These are phyloP conservation scores for Colletotrichum sp. DNA, from an alignment of 2,329 filamentous ascomycete species.

Conservation along the genomic window DNA sequence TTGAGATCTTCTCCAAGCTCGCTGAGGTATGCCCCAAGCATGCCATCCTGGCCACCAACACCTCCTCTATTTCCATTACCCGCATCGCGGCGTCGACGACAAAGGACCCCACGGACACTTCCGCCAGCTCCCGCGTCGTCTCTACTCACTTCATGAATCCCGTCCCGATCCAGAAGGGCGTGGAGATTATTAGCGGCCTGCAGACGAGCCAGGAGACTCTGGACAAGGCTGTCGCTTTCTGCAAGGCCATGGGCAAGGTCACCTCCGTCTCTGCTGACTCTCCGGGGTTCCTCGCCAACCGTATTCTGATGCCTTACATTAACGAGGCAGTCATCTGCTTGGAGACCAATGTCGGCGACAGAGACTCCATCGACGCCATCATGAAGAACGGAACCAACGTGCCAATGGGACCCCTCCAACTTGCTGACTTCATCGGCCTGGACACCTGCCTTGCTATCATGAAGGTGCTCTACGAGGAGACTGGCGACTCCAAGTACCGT, in stretches of 20 bases:
- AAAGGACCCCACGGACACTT: constrained; percentile 77
- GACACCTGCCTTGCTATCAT: constrained; percentile 98
- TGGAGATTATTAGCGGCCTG: constrained; percentile 94
- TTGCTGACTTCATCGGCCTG: constrained; percentile 96
- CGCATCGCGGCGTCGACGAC: constrained; percentile 90
- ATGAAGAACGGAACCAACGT: constrained; percentile 99
- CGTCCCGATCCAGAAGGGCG: constrained; percentile 93
- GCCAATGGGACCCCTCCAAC: constrained; percentile 91
- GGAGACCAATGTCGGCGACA: constrained; percentile 87
- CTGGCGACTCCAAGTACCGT: constrained; percentile 94
- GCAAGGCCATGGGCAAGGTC: constrained; percentile 92
- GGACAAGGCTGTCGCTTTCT: constrained; percentile 83
- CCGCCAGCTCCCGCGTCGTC: constrained; percentile 84
- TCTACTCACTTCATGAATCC: constrained; percentile 99
- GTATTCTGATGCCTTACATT: constrained; percentile 99
- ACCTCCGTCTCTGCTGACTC: constrained; percentile 86
- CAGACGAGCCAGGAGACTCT: constrained; percentile 87
- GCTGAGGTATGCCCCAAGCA: constrained; percentile 83
- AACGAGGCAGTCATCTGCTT: constrained; percentile 97
- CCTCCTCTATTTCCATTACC: constrained; percentile 97
- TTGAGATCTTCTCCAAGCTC: constrained; percentile 83
- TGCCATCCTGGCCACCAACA: constrained; percentile 94
- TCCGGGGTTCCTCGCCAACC: constrained; percentile 93
- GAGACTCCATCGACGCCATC: constrained; percentile 93
- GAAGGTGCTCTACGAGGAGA: constrained; percentile 90